These are phyloP conservation scores for Akanthomyces lecanii DNA, from an alignment of 2,329 filamentous ascomycete species.

Conservation along the genomic window DNA sequence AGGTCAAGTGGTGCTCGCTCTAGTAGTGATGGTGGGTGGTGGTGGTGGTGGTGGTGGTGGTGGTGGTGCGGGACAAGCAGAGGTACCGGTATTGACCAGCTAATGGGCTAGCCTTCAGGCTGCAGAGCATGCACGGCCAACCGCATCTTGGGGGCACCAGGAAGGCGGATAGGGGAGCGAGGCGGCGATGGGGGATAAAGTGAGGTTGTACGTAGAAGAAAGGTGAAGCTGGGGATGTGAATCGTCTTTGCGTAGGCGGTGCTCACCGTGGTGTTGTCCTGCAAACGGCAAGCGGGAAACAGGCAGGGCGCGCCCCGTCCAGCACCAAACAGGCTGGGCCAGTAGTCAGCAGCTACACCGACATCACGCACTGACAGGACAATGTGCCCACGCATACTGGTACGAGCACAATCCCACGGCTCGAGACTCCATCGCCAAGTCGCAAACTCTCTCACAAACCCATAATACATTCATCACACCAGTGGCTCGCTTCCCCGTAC, in stretches of 20 bases:
- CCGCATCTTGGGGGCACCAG: background rate
- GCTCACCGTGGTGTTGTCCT: slow-evolving; percentile 1
- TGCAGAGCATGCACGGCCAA: background rate
- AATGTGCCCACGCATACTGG: too few species aligned
- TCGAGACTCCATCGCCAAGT: background rate
- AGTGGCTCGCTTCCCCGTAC: slow-evolving; percentile 1
- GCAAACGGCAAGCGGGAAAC: background rate
- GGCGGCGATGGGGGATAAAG: background rate
- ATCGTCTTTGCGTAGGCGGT: background rate
- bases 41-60: background rate
- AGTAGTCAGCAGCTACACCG: background rate
- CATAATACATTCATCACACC: background rate
- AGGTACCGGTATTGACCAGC: background rate
- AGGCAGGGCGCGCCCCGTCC: too few species aligned
- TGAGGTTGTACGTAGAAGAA: background rate
- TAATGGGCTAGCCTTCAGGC: background rate
- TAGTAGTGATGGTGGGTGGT: background rate
- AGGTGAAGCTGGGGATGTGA: slow-evolving; percentile 7
- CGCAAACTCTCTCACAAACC: background rate
- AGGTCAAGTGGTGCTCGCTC: slow-evolving; percentile 5
- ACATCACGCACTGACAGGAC: background rate
- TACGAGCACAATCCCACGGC: background rate
- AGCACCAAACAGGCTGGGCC: background rate
- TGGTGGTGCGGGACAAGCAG: slow-evolving; percentile 1
- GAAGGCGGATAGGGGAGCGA: background rate